Percentiles rank a stretch among this genome's conserved stretches.
Evolutionary conservation across 2,329 filamentous ascomycete species (phyloP).

Genomic region (Dactylonectria macrodidyma): DNA sequence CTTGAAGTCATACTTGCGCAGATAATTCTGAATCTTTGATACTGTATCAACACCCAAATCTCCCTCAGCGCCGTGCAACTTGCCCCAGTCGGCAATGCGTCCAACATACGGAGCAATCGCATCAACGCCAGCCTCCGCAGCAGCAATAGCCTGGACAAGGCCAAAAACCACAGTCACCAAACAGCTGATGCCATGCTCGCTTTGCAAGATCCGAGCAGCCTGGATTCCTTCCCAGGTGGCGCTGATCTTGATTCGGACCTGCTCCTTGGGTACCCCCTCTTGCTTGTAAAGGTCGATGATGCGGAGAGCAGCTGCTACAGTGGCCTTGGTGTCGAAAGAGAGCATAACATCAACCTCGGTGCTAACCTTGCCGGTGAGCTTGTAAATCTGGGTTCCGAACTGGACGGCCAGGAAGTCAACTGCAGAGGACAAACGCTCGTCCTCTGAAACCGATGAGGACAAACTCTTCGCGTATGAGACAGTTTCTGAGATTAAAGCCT

Average conservation of each 20-base stretch:
- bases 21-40: conserved; percentile 3
- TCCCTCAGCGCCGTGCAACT: background rate
- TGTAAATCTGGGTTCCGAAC: conserved; percentile 12
- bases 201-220: conserved; percentile 2
- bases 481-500: background rate
- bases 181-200: conserved; percentile 3
- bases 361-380: conserved; percentile 3
- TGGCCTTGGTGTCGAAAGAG: conserved; percentile 1
- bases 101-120: conserved; percentile 4
- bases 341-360: conserved; percentile 6
- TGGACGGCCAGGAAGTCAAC: conserved; percentile 3
- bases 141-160: conserved; percentile 2
- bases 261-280: conserved; percentile 2
- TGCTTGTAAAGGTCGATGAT: conserved; percentile 13
- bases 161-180: background rate
- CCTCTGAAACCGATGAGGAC: background rate
- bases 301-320: background rate
- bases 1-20: background rate
- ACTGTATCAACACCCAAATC: background rate
- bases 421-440: background rate
- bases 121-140: conserved; percentile 1
- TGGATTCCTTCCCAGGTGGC: conserved; percentile 13
- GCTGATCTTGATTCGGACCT: conserved; percentile 9
- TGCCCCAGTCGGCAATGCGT: conserved; percentile 5
- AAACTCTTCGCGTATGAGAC: background rate